Percentiles rank a stretch among this genome's conserved stretches.
Conservation (phyloP, 257 asterid species). For the Petunia secreta region DNA sequence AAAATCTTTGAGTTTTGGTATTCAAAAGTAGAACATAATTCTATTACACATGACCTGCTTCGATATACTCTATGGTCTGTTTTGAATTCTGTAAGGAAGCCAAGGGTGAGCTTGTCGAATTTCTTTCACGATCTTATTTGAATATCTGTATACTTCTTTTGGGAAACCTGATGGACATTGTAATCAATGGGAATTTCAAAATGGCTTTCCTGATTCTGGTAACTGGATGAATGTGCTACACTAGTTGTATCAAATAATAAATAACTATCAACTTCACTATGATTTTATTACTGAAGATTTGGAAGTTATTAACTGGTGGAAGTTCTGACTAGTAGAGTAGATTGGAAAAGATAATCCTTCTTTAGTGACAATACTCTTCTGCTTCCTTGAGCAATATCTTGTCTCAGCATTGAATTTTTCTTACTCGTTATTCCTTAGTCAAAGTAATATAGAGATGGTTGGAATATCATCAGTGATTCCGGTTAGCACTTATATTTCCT, state of each 20-base stretch:
- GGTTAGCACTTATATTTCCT: background rate
- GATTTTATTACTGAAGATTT: background rate
- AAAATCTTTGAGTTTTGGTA: background rate
- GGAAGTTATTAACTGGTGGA: background rate
- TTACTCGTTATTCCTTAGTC: background rate
- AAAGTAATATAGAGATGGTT: background rate
- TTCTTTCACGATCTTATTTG: background rate
- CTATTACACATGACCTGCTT: background rate
- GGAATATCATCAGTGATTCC: background rate
- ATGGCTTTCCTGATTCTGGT: background rate
- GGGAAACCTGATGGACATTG: background rate
- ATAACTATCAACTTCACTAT: background rate
- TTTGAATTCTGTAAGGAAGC: background rate
- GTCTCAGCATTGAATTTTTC: background rate
- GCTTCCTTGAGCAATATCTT: background rate
- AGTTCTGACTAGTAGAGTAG: background rate
- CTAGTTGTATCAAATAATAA: background rate
- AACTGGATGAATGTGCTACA: slow-evolving; percentile 6
- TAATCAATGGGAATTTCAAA: background rate
- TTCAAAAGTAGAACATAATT: background rate
- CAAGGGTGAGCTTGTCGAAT: background rate
- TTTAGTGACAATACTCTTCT: background rate
- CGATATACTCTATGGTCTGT: background rate
- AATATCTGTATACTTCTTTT: background rate
- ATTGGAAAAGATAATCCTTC: background rate